Evolutionary conservation across 192 early-diverging fungal species (phyloP).

Genomic region (Neocallimastix lanati): DNA sequence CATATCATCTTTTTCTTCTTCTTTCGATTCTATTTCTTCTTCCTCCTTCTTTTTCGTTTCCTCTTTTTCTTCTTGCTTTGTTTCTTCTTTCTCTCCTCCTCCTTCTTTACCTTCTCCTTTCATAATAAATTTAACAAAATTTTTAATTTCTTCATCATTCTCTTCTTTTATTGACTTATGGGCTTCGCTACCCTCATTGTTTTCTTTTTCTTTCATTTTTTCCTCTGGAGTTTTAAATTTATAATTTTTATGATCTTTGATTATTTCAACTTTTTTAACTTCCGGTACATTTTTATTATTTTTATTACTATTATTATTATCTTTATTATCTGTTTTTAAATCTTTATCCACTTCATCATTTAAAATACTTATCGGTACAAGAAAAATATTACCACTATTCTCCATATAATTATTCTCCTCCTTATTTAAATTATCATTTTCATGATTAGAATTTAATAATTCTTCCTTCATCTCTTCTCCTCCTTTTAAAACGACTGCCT

Average conservation of each 20-base stretch:
- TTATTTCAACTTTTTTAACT: too few relatives aligned
- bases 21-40: too few relatives aligned
- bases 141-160: background rate
- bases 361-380: too few relatives aligned
- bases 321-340: too few relatives aligned
- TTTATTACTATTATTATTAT: too few relatives aligned
- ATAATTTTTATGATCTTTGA: too few relatives aligned
- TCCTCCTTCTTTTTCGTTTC: background rate
- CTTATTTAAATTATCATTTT: too few relatives aligned
- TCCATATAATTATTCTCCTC: too few relatives aligned
- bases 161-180: background rate
- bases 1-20: background rate
- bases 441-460: background rate
- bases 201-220: background rate
- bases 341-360: too few relatives aligned
- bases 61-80: background rate
- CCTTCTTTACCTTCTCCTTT: background rate
- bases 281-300: too few relatives aligned
- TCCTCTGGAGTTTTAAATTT: background rate
- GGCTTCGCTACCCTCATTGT: background rate
- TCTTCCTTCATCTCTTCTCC: background rate
- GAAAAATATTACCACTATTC: too few relatives aligned
- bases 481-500: background rate
- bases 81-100: background rate
- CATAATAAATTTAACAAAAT: background rate